These are phyloP conservation scores for Dryadomyces sulphureus DNA, from an alignment of 2,329 filamentous ascomycete genomes.

Conservation along the genomic window DNA sequence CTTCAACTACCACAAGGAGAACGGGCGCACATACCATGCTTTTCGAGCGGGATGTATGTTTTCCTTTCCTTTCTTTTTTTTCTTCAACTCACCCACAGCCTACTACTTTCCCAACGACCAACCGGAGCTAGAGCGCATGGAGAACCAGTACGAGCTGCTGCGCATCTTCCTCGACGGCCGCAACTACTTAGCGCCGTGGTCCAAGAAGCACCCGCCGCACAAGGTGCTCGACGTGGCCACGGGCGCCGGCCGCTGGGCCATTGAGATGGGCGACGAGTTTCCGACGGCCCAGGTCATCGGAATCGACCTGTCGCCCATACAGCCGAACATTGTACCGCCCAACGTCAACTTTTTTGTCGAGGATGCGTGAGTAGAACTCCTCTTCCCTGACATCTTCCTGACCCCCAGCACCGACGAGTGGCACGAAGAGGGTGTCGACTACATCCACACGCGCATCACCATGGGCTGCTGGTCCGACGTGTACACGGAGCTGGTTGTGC, in stretches of 20 bases:
- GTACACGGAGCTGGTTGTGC: conserved; percentile 32
- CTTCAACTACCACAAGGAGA: conserved; percentile 15
- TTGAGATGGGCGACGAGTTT: conserved; percentile 50
- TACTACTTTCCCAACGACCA: conserved; percentile 21
- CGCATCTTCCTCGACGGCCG: conserved; percentile 17
- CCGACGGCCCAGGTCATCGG: conserved; percentile 44
- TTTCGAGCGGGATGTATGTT: conserved; percentile 17
- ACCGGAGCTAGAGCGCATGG: conserved; percentile 17
- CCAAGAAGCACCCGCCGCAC: conserved; percentile 13
- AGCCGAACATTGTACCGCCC: conserved; percentile 49
- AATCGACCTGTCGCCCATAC: conserved; percentile 54
- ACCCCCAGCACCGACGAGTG: conserved; percentile 26
- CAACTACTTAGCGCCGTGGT: conserved; percentile 18
- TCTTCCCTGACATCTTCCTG: conserved; percentile 1
- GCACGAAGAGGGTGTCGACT: conserved; percentile 38
- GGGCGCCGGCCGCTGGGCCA: conserved; percentile 49
- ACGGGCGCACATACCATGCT: conserved; percentile 19
- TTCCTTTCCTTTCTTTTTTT: not conserved
- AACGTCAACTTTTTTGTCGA: conserved; percentile 66
- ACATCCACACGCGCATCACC: conserved; percentile 36
- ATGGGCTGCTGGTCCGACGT: conserved; percentile 35
- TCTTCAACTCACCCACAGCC: conserved; percentile 10
- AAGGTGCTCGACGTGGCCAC: conserved; percentile 27
- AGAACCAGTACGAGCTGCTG: conserved; percentile 18
- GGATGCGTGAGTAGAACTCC: conserved; percentile 30